These are phyloP conservation scores for Penicillium paneum DNA, from an alignment of 2,329 filamentous ascomycete genomes.

Conservation along the genomic window DNA sequence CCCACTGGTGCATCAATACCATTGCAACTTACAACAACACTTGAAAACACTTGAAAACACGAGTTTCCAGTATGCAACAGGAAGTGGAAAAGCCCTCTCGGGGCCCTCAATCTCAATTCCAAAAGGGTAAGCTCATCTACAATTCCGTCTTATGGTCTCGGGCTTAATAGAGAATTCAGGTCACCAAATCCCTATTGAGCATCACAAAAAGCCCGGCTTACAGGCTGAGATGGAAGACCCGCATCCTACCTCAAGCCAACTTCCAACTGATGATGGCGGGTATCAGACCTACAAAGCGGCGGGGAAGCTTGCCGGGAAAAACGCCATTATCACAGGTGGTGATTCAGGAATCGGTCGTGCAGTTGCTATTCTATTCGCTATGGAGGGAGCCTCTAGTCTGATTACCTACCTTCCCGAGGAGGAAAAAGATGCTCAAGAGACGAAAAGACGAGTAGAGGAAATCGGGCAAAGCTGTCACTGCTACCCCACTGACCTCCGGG, in stretches of 20 bases:
- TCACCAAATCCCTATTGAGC: slow-evolving; percentile 50
- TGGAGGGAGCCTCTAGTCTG: slow-evolving; percentile 72
- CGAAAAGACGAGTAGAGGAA: slow-evolving; percentile 66
- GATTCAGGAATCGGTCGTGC: slow-evolving; percentile 77
- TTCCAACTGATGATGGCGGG: slow-evolving; percentile 66
- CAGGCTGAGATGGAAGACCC: slow-evolving; percentile 56
- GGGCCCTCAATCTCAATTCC: too few relatives aligned
- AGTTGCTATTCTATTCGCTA: slow-evolving; percentile 71
- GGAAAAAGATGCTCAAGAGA: slow-evolving; percentile 71
- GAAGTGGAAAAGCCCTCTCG: too few relatives aligned
- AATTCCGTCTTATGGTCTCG: too few relatives aligned
- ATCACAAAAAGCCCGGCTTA: slow-evolving; percentile 53
- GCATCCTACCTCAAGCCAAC: slow-evolving; percentile 59
- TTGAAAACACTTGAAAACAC: too few relatives aligned
- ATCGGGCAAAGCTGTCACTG: slow-evolving; percentile 65
- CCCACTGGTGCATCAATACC: too few relatives aligned
- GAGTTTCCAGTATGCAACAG: too few relatives aligned
- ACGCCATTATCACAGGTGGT: slow-evolving; percentile 77
- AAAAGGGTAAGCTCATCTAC: too few relatives aligned
- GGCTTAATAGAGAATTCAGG: slow-evolving; percentile 31
- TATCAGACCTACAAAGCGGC: slow-evolving; percentile 70
- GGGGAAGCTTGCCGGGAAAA: slow-evolving; percentile 71
- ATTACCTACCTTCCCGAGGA: slow-evolving; percentile 75
- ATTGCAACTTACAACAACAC: too few relatives aligned
- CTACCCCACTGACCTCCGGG: slow-evolving; percentile 62